These are phyloP conservation scores for Aspergillus saccharolyticus DNA, from an alignment of 495 filamentous ascomycete species.

Conservation along the genomic window DNA sequence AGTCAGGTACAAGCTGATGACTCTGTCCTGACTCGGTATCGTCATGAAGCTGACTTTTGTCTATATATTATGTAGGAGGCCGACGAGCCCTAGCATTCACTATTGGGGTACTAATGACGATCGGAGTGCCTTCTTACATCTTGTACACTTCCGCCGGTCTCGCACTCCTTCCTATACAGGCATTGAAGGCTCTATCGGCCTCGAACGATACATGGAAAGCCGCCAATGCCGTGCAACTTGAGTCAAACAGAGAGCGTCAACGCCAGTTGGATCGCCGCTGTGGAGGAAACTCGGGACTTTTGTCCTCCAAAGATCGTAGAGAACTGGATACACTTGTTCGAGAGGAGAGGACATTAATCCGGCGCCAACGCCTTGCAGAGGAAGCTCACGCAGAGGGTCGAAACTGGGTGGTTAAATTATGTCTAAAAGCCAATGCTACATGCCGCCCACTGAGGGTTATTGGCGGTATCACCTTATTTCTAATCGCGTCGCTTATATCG, in stretches of 20 bases:
- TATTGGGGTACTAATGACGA: conserved; percentile 74
- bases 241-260: conserved; percentile 85
- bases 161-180: conserved; percentile 78
- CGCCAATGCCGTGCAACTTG: conserved; percentile 71
- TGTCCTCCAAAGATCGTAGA: conserved; percentile 78
- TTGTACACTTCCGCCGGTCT: conserved; percentile 86
- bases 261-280: conserved; percentile 84
- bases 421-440: conserved; percentile 72
- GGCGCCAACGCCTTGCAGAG: conserved; percentile 79
- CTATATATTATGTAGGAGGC: conserved; percentile 51
- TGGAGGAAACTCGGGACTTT: conserved; percentile 64
- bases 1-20: background rate
- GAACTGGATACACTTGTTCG: conserved; percentile 82
- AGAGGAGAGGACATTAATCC: conserved; percentile 86
- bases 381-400: conserved; percentile 71
- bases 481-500: conserved; percentile 70
- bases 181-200: conserved; percentile 84
- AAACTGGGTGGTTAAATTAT: conserved; percentile 61
- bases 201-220: conserved; percentile 69
- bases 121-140: conserved; percentile 79
- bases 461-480: conserved; percentile 70
- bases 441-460: conserved; percentile 81
- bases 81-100: conserved; percentile 89
- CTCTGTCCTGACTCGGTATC: background rate
- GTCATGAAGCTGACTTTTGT: background rate